Evolutionary conservation across 2,329 filamentous ascomycete species (phyloP), one percentile per base, ranked within the genome.

Genomic region (Calonectria pauciramosa): DNA sequence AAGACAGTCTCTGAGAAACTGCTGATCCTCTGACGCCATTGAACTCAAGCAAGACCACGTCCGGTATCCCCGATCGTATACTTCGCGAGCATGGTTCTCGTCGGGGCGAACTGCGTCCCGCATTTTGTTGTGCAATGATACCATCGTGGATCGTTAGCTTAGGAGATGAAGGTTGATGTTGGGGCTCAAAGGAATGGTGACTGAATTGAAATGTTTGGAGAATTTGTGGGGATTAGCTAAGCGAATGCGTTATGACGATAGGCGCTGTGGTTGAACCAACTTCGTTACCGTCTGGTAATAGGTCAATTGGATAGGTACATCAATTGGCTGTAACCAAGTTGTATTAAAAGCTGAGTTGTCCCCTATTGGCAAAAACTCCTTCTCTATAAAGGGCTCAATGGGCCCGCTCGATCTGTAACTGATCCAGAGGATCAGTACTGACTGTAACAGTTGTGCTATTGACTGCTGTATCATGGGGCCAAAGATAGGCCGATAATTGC

Each of bases 81-180:
- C 47, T 10, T n/a, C 4, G 1, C 60, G 68, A 38, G 59, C 63
- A 23, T 56, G 28, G n/a, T 76, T 28, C 38, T 52, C 49, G 4
- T 41, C 28, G 13, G 73, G 73, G 4, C 74, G 73, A 16, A 77
- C 32, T 11, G 68, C 73, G 34, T 76, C 73, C 7, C 28, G 14
- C 72, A 74, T 74, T 11, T 63, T 49, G 60, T 9, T 2, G 20
- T 32, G 49, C 3, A 20, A 52, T 52, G 6, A n/a, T n/a, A 10
- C 30, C 18, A 28, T n/a, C 18, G 16, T 18, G 7, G 20, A 34
- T 56, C 52, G 20, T 34, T 56, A 14, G 26, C 28, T 20, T 2
- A 13, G 44, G 5, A 23, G n/a, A 23, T 47, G n/a, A 23, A 2
- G 20, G 20, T 2, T n/a, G 20, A 4, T 11, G 20, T 4, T 18